Conservation (phyloP, 306 rosid species). For the Trichosanthes cucumerina region DNA sequence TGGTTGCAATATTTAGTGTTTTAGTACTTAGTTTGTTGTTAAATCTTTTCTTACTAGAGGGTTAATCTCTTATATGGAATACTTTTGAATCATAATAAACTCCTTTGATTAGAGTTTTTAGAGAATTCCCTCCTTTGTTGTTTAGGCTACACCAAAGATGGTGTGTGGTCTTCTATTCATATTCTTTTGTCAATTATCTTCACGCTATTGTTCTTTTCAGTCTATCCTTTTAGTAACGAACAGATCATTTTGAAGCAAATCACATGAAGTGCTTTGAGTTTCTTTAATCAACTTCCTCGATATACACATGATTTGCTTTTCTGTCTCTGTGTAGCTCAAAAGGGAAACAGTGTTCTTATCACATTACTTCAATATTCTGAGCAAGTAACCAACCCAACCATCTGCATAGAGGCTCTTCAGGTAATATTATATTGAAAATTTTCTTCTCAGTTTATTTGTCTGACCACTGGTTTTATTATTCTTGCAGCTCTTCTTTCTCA, state of each 20-base stretch:
- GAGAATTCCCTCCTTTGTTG: neutral
- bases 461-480: constrained; percentile 11
- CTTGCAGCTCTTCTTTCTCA: constrained; percentile 11
- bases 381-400: constrained; percentile 42
- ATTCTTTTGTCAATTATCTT: too few species aligned
- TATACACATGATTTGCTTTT: constrained; percentile 5
- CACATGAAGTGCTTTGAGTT: neutral
- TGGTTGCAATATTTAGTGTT: too few species aligned
- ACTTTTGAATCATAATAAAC: neutral
- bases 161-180: neutral
- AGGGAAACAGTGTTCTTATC: constrained; percentile 48
- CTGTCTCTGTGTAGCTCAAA: constrained; percentile 29
- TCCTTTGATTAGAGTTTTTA: neutral
- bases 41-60: too few species aligned
- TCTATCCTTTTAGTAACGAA: too few species aligned
- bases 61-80: neutral
- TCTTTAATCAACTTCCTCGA: neutral
- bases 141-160: too few species aligned
- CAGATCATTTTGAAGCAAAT: neutral
- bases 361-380: constrained; percentile 47
- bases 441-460: neutral
- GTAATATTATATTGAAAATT: constrained; percentile 22
- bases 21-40: too few species aligned
- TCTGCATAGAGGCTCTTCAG: constrained; percentile 96
- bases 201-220: too few species aligned